Conservation (phyloP, 306 rosid species). For the Acacia melanoxylon region DNA sequence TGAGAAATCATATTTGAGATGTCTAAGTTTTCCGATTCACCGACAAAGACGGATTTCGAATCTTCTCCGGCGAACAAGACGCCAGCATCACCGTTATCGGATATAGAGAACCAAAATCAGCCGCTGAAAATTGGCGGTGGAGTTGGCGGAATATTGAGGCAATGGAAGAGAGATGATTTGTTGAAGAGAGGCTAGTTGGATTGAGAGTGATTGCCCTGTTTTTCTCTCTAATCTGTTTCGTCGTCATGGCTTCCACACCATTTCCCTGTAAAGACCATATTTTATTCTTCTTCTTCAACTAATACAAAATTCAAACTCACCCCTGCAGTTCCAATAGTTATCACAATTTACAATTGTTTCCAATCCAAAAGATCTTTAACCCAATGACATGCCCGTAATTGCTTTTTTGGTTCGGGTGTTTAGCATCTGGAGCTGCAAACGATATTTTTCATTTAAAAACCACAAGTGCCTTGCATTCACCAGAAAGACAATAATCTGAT, state of each 20-base stretch:
- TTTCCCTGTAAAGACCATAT: too few species aligned
- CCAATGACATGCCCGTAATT: constrained; percentile 25
- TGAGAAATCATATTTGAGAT: constrained; percentile 13
- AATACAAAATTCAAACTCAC: too few species aligned
- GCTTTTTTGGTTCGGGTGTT: background rate
- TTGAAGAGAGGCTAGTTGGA: too few species aligned
- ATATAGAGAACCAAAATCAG: background rate
- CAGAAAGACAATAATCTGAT: constrained; percentile 65
- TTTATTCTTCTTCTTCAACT: too few species aligned
- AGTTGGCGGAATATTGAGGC: constrained; percentile 40
- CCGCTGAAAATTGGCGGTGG: constrained; percentile 4
- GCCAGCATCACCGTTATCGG: background rate
- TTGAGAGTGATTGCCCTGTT: too few species aligned
- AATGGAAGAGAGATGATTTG: too few species aligned
- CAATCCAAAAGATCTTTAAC: constrained; percentile 19
- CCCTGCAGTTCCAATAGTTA: constrained; percentile 14
- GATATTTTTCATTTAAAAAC: constrained; percentile 9
- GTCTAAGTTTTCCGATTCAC: constrained; percentile 36
- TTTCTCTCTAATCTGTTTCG: too few species aligned
- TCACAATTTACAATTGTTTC: constrained; percentile 18
- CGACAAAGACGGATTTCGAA: constrained; percentile 31
- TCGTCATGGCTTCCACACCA: too few species aligned
- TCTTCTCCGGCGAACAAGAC: constrained; percentile 22
- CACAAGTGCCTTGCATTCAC: constrained; percentile 19
- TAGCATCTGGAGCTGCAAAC: constrained; percentile 30